phyloP scores from a whole-genome alignment of 768 basidiomycete genomes.

The Nevesoporus exiguus region DNA sequence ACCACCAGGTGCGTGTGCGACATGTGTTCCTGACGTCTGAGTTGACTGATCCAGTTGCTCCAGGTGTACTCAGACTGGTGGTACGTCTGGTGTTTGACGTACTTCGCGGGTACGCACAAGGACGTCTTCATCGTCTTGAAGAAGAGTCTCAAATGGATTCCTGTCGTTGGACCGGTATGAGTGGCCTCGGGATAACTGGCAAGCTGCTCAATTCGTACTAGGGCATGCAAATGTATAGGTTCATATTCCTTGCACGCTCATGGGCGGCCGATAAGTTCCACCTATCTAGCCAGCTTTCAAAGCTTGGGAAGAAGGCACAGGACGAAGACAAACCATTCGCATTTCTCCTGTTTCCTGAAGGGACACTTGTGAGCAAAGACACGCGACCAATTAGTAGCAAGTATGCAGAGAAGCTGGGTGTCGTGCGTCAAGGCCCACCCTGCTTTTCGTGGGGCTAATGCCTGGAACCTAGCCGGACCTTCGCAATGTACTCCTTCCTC shows the following conservation, averaged over 20 bases:
- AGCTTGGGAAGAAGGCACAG: slow-evolving; percentile 68
- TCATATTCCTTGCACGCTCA: slow-evolving; percentile 89
- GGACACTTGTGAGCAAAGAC: slow-evolving; percentile 85
- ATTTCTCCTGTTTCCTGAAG: slow-evolving; percentile 92
- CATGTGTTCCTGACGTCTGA: background rate
- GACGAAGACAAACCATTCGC: slow-evolving; percentile 67
- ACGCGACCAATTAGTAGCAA: slow-evolving; percentile 83
- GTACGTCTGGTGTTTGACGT: slow-evolving; percentile 84
- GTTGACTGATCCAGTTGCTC: slow-evolving; percentile 2
- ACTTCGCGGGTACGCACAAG: slow-evolving; percentile 64
- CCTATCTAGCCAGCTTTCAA: slow-evolving; percentile 61
- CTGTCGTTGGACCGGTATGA: slow-evolving; percentile 84
- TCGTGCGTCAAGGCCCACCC: slow-evolving; percentile 54
- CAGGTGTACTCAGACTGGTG: slow-evolving; percentile 82
- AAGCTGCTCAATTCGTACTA: slow-evolving; percentile 27
- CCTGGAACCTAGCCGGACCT: slow-evolving; percentile 61
- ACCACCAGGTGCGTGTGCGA: slow-evolving; percentile 72
- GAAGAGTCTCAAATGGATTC: slow-evolving; percentile 82
- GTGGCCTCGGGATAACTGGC: background rate
- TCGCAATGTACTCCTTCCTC: slow-evolving; percentile 77
- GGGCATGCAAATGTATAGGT: slow-evolving; percentile 93
- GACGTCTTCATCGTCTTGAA: slow-evolving; percentile 91
- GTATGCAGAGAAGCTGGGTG: slow-evolving; percentile 84
- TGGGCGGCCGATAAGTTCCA: slow-evolving; percentile 82
- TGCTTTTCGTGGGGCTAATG: slow-evolving; percentile 11